Percentiles rank a stretch among this genome's conserved stretches.
Evolutionary conservation across 148 eudicot species (phyloP).

Genomic region (Suaeda aralocaspica): DNA sequence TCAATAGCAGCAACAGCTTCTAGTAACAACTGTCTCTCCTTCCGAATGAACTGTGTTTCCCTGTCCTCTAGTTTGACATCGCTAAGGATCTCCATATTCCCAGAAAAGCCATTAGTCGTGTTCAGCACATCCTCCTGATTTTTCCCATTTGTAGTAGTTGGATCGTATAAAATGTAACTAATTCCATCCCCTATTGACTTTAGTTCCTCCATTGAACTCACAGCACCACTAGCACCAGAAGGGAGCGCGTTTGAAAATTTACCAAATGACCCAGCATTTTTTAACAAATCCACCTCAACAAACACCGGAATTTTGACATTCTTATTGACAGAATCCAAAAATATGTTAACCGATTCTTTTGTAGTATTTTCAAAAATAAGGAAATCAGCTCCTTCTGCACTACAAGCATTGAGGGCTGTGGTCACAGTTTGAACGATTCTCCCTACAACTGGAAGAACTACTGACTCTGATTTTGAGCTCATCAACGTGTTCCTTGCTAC

Average conservation of each 20-base stretch:
- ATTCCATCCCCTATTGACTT: conserved; percentile 44
- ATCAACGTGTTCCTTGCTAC: conserved; percentile 90
- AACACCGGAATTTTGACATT: conserved; percentile 76
- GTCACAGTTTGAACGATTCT: conserved; percentile 58
- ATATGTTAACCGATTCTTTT: conserved; percentile 30
- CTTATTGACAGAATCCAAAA: conserved; percentile 31
- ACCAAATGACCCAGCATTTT: conserved; percentile 24
- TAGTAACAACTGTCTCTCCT: conserved; percentile 55
- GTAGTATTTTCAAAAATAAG: conserved; percentile 46
- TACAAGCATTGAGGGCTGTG: conserved; percentile 73
- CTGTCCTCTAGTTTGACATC: conserved; percentile 54
- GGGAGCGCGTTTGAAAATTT: conserved; percentile 33
- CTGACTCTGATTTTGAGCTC: conserved; percentile 71
- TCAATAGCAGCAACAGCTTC: conserved; percentile 59
- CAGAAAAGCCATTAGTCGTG: conserved; percentile 42
- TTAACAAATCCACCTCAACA: conserved; percentile 31
- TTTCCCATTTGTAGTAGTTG: conserved; percentile 20
- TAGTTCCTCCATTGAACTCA: conserved; percentile 52
- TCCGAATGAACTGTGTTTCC: conserved; percentile 60
- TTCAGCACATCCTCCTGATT: conserved; percentile 29
- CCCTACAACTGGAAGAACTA: conserved; percentile 82
- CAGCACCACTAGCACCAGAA: conserved; percentile 79
- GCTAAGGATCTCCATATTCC: conserved; percentile 37
- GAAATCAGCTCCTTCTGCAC: conserved; percentile 95
- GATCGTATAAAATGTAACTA: conserved; percentile 38